phyloP scores from a whole-genome alignment of 306 rosid species.

The Dalbergia cultrata region DNA sequence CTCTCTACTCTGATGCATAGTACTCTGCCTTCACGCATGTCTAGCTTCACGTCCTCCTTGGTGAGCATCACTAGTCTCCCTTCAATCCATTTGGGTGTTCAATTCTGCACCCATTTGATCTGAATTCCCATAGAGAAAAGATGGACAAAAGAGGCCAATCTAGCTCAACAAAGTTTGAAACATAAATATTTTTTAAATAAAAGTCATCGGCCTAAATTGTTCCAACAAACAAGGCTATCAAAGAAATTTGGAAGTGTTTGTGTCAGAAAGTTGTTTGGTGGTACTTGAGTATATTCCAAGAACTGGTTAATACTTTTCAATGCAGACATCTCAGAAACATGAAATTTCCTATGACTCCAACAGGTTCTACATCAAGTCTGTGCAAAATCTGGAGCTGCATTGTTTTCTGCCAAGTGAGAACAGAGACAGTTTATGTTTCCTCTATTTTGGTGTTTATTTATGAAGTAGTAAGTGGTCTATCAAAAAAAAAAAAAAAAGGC shows the following conservation, averaged over 20 bases:
- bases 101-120: neutral
- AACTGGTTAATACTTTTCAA: constrained; percentile 44
- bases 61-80: constrained; percentile 55
- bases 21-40: constrained; percentile 53
- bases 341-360: constrained; percentile 55
- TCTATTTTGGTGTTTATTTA: neutral
- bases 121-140: constrained; percentile 29
- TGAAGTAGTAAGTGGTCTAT: neutral
- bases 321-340: constrained; percentile 69
- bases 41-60: constrained; percentile 68
- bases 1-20: too few relatives aligned
- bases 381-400: constrained; percentile 64
- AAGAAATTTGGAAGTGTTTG: constrained; percentile 9
- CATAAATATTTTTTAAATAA: too few relatives aligned
- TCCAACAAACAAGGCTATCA: constrained; percentile 25
- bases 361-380: constrained; percentile 58
- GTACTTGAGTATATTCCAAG: constrained; percentile 30
- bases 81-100: constrained; percentile 64
- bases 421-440: constrained; percentile 46
- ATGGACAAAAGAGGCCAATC: constrained; percentile 49
- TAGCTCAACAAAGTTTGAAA: too few relatives aligned
- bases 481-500: too few relatives aligned
- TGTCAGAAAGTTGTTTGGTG: constrained; percentile 24
- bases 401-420: constrained; percentile 55
- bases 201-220: neutral